phyloP scores from a whole-genome alignment of 495 filamentous ascomycete species.

The Podospora australis region DNA sequence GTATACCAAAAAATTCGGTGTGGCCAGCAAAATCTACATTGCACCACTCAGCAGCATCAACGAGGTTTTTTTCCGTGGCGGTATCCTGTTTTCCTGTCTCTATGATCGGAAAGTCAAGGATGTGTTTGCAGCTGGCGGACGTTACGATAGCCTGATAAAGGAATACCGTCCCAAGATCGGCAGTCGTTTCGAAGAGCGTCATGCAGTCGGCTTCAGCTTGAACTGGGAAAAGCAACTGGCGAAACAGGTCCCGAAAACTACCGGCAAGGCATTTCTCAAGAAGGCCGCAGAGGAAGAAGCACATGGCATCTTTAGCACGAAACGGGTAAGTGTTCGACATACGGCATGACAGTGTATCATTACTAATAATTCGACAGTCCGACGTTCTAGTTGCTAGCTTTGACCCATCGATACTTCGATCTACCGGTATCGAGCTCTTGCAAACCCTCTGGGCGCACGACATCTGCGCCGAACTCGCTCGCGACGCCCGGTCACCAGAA shows the following conservation, averaged over 20 bases:
- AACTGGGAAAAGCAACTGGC: conserved; percentile 79
- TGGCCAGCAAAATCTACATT: conserved; percentile 75
- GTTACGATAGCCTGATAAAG: conserved; percentile 82
- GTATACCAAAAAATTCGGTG: conserved; percentile 67
- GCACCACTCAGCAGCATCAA: conserved; percentile 83
- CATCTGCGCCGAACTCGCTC: conserved; percentile 85
- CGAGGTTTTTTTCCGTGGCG: conserved; percentile 84
- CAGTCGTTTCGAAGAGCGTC: conserved; percentile 44
- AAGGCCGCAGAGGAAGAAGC: conserved; percentile 49
- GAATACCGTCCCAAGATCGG: conserved; percentile 57
- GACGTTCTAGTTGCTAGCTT: conserved; percentile 88
- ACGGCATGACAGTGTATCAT: background rate
- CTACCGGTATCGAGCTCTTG: conserved; percentile 67
- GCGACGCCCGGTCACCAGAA: conserved; percentile 66
- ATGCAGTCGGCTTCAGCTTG: conserved; percentile 89
- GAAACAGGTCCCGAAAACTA: conserved; percentile 52
- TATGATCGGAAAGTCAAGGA: conserved; percentile 78
- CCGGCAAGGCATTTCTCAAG: conserved; percentile 59
- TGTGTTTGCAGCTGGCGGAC: conserved; percentile 88
- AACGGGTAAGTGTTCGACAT: conserved; percentile 47
- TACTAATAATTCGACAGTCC: conserved; percentile 41
- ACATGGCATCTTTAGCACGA: conserved; percentile 53
- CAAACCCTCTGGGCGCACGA: conserved; percentile 75
- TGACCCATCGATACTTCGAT: conserved; percentile 67
- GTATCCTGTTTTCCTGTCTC: conserved; percentile 84